A percentile compares a stretch with the other conserved stretches of the same genome.
phyloP scores from a whole-genome alignment of 768 basidiomycete species.

The Hemileccinum rubropunctum region DNA sequence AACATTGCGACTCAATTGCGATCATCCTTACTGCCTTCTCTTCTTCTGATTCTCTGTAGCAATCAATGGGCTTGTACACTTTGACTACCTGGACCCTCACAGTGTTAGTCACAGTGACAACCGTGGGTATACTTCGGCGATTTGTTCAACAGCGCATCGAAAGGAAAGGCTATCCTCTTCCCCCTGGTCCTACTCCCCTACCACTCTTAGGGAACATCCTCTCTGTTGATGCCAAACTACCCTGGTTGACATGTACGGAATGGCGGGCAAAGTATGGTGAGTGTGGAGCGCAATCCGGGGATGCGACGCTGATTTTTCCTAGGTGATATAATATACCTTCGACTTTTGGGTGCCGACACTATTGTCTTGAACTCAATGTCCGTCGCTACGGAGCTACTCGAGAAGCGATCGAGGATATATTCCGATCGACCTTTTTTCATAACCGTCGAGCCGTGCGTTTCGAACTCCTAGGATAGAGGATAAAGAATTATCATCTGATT shows the following conservation, averaged over 20 bases:
- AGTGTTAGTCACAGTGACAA: background rate
- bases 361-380: slow-evolving; percentile 43
- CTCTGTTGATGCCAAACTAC: background rate
- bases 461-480: too few species aligned
- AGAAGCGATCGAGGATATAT: slow-evolving; percentile 42
- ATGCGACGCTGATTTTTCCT: background rate
- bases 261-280: slow-evolving; percentile 7
- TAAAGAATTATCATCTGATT: too few species aligned
- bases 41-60: background rate
- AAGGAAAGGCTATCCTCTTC: background rate
- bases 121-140: background rate
- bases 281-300: background rate
- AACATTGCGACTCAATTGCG: too few species aligned
- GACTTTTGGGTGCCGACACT: slow-evolving; percentile 40
- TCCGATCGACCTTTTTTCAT: slow-evolving; percentile 44
- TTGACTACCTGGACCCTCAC: background rate
- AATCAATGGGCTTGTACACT: background rate
- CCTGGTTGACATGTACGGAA: slow-evolving; percentile 8
- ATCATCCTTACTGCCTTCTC: too few species aligned
- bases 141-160: background rate
- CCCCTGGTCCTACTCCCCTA: slow-evolving; percentile 5
- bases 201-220: background rate
- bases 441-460: slow-evolving; percentile 5
- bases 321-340: slow-evolving; percentile 46
- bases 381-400: slow-evolving; percentile 43